Evolutionary conservation across 768 basidiomycete species (phyloP).

Genomic region (Fomitopsis serialis): DNA sequence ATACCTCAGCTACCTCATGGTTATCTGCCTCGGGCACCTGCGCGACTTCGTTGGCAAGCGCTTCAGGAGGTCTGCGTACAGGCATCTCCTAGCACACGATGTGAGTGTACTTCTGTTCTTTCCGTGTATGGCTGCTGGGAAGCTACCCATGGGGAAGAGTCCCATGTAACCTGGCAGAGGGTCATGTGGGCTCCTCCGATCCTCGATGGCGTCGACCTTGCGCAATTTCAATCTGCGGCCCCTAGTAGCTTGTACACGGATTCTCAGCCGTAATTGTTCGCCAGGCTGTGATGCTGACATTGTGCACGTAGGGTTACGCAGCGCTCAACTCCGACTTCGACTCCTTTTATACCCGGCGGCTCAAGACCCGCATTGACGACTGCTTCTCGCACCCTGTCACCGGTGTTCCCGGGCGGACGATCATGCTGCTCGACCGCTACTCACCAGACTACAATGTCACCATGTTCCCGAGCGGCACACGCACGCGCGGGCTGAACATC

Average conservation of each 20-base stretch:
- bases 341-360: constrained; percentile 96
- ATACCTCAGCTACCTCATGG: constrained; percentile 89
- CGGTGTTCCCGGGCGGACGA: constrained; percentile 92
- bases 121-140: neutral
- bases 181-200: no score
- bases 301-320: constrained; percentile 79
- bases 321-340: constrained; percentile 98
- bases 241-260: no score
- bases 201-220: no score
- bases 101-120: constrained; percentile 43
- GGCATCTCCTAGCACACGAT: constrained; percentile 76
- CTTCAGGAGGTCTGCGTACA: constrained; percentile 61
- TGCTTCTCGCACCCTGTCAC: constrained; percentile 92
- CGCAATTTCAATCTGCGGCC: no score
- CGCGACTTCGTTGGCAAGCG: constrained; percentile 95
- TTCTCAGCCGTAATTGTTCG: no score
- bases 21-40: constrained; percentile 88
- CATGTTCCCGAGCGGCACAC: constrained; percentile 69
- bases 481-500: constrained; percentile 89
- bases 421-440: constrained; percentile 77
- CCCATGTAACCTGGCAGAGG: neutral
- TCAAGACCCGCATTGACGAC: constrained; percentile 92
- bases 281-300: neutral
- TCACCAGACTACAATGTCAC: constrained; percentile 79
- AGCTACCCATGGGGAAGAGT: neutral